Evolutionary conservation across 1,139 yeast species (phyloP), one percentile per base, ranked within the genome.

Genomic region (Magnusiomyces suaveolens): DNA sequence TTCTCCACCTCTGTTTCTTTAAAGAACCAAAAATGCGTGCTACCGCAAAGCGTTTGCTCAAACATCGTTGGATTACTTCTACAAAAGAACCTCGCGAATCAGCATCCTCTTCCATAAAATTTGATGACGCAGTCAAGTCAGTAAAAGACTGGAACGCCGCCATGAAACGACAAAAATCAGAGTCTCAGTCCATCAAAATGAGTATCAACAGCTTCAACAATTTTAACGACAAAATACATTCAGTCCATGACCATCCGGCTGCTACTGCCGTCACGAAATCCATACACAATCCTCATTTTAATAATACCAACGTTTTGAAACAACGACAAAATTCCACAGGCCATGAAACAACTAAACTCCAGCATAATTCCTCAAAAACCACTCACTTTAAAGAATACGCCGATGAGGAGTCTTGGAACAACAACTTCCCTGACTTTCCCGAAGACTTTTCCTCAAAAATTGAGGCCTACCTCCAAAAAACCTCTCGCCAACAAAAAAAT

Each of bases 1-100:
- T 92, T 62, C 70, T 89, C 18, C 64, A 78, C 55, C 81, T 79
- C 56, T 92, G 97, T 66, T 88, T 90, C 61, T 88, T 85, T 62
- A 84, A 83, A 63, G 84, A 83, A 60, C 88, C 92, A 0, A 74
- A 72, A 46, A 68, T 80, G 33, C 72, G 96, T 56, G 72, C 75
- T 1, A 71, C 79, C 16, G 94, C 94, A 0, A 72, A 71, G 46
- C 68, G 77, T 26, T 71, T 87, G 38, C 68, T 82, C 23, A 71
- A 73, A 43, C 92, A 86, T 63, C 75, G 76, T 33, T 87, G 95
- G 95, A 63, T 82, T 32, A 66, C 75, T 2, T 53, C 39, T n/a
- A 39, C 51, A 12, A 48, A 52, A 43, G 41, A 66, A 74, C 6
- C 33, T 29, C 33, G 33, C 6, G 33, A 18, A 2, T 8, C 18